These are phyloP conservation scores for Thelonectria discophora DNA, from an alignment of 2,329 filamentous ascomycete genomes.

Conservation along the genomic window DNA sequence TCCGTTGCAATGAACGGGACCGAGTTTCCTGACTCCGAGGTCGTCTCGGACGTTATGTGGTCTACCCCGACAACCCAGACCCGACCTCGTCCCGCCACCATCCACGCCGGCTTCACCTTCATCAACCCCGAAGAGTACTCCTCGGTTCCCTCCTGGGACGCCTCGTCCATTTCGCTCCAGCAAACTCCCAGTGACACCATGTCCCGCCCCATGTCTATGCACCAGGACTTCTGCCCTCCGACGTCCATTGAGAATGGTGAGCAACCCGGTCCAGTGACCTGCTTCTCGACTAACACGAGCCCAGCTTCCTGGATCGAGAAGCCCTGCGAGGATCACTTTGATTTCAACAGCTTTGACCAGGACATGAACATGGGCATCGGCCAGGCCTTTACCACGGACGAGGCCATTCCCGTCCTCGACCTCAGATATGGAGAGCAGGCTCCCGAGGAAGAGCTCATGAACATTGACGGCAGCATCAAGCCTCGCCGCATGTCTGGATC, in stretches of 20 bases:
- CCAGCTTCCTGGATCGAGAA: slow-evolving; percentile 60
- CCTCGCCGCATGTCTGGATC: slow-evolving; percentile 75
- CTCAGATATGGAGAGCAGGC: slow-evolving; percentile 60
- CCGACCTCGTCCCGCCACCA: slow-evolving; percentile 65
- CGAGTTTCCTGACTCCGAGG: slow-evolving; percentile 61
- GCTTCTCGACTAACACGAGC: slow-evolving; percentile 28
- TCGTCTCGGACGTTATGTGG: slow-evolving; percentile 61
- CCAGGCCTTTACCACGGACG: slow-evolving; percentile 70
- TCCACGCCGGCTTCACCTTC: slow-evolving; percentile 70
- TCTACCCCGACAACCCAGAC: slow-evolving; percentile 63
- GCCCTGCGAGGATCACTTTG: slow-evolving; percentile 64
- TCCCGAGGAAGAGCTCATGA: slow-evolving; percentile 59
- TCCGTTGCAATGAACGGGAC: slow-evolving; percentile 57
- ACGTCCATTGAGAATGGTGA: slow-evolving; percentile 60
- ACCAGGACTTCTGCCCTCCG: slow-evolving; percentile 65
- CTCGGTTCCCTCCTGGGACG: slow-evolving; percentile 65
- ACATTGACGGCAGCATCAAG: slow-evolving; percentile 62
- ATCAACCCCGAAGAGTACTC: slow-evolving; percentile 63
- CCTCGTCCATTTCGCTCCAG: slow-evolving; percentile 61
- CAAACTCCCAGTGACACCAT: slow-evolving; percentile 60
- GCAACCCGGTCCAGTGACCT: slow-evolving; percentile 36
- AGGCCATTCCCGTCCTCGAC: slow-evolving; percentile 70
- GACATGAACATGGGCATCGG: slow-evolving; percentile 69
- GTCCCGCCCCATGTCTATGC: slow-evolving; percentile 64
- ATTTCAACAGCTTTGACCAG: slow-evolving; percentile 63